Conservation (phyloP, 768 basidiomycete genomes). For the Kwoniella botswanensis region DNA sequence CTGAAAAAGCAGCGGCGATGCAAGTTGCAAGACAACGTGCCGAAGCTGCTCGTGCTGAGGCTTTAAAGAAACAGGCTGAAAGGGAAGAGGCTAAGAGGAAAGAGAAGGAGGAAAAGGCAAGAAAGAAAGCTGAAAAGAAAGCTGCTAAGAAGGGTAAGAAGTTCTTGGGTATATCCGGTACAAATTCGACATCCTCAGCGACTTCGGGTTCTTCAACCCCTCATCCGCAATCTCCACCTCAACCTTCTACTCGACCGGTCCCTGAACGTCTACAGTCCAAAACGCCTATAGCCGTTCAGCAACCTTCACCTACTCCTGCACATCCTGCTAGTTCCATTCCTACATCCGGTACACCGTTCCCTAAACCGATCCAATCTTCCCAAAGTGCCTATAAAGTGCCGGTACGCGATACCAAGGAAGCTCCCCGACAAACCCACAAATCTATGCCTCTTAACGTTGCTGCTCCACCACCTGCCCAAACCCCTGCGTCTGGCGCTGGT, state of each 20-base stretch:
- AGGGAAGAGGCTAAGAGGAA: constrained; percentile 41
- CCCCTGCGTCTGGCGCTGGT: neutral
- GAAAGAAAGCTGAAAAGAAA: constrained; percentile 34
- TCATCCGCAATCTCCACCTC: constrained; percentile 1
- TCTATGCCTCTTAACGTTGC: constrained; percentile 21
- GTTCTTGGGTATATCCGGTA: constrained; percentile 5
- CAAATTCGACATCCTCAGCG: neutral
- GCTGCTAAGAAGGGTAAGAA: constrained; percentile 20
- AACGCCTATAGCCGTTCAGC: constrained; percentile 3
- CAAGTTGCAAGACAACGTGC: constrained; percentile 38
- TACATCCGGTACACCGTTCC: constrained; percentile 1
- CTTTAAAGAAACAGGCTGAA: constrained; percentile 36
- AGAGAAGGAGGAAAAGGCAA: constrained; percentile 47
- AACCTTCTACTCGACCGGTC: neutral
- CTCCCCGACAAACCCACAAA: constrained; percentile 3
- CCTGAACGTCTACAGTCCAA: neutral
- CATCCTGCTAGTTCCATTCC: neutral
- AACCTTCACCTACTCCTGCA: constrained; percentile 2
- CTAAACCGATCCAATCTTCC: constrained; percentile 8
- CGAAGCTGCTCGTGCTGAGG: constrained; percentile 33
- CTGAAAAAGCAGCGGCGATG: constrained; percentile 42
- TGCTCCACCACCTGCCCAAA: constrained; percentile 2
- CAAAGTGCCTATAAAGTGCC: constrained; percentile 21
- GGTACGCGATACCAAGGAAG: neutral
- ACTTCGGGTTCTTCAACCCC: constrained; percentile 5